Conservation (phyloP, 2,329 filamentous ascomycete species). For the Parafenestella ontariensis region DNA sequence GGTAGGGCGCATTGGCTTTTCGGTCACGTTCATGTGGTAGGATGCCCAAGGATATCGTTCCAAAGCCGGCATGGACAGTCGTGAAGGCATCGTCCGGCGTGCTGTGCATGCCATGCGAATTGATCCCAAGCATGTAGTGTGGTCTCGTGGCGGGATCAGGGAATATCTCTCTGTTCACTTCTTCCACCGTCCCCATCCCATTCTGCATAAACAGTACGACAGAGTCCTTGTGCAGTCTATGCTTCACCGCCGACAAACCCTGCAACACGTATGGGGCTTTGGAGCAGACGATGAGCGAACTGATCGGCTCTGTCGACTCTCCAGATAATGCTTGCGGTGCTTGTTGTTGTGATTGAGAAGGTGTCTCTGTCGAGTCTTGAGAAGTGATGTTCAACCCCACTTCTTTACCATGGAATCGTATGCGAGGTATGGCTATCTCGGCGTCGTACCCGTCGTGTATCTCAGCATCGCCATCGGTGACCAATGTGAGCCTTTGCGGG, state of each 20-base stretch:
- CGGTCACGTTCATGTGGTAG: conserved; percentile 51
- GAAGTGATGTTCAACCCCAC: conserved; percentile 20
- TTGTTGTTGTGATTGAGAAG: background rate
- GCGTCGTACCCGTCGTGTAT: conserved; percentile 53
- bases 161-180: conserved; percentile 75
- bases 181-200: conserved; percentile 83
- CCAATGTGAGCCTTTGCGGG: conserved; percentile 53
- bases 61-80: conserved; percentile 64
- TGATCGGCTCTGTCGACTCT: conserved; percentile 61
- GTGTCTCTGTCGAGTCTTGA: conserved; percentile 8
- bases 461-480: conserved; percentile 53
- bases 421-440: conserved; percentile 50
- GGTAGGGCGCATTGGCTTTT: conserved; percentile 31
- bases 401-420: conserved; percentile 49
- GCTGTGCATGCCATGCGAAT: conserved; percentile 64
- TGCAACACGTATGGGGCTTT: conserved; percentile 75
- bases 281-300: conserved; percentile 78
- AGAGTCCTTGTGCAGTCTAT: conserved; percentile 70
- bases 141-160: conserved; percentile 70
- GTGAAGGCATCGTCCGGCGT: conserved; percentile 56
- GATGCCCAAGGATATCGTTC: conserved; percentile 64
- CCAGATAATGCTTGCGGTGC: conserved; percentile 18
- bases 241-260: conserved; percentile 70
- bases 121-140: conserved; percentile 75
- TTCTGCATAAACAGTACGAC: conserved; percentile 81